These are phyloP conservation scores for Cladorrhinum sp. DNA, from an alignment of 2,329 filamentous ascomycete genomes.

Conservation along the genomic window DNA sequence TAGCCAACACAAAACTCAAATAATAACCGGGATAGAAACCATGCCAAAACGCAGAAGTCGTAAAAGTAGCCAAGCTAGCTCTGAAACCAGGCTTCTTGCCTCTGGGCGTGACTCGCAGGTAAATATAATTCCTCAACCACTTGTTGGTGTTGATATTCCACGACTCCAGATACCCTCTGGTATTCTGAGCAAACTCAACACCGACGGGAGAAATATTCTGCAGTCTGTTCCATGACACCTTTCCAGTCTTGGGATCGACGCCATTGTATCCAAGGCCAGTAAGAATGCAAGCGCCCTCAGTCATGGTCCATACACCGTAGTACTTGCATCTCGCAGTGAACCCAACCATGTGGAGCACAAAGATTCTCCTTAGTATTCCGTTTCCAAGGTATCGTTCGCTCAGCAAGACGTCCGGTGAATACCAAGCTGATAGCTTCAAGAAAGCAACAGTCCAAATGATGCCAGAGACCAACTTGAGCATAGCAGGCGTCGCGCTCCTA, in stretches of 20 bases:
- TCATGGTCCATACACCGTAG: conserved; percentile 92
- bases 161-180: conserved; percentile 81
- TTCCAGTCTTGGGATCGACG: conserved; percentile 78
- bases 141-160: conserved; percentile 99
- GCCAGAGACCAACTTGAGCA: conserved; percentile 70
- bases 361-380: conserved; percentile 69
- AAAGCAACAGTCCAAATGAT: conserved; percentile 78
- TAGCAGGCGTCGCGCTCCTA: conserved; percentile 80
- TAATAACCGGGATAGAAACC: conserved; percentile 98
- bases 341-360: conserved; percentile 78
- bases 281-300: conserved; percentile 91
- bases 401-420: conserved; percentile 61
- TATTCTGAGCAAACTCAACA: conserved; percentile 89
- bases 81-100: conserved; percentile 96
- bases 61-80: conserved; percentile 89
- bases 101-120: conserved; percentile 88
- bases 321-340: conserved; percentile 86
- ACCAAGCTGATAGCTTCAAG: conserved; percentile 67
- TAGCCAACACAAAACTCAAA: conserved; percentile 81
- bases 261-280: conserved; percentile 93
- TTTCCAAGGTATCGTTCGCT: conserved; percentile 65
- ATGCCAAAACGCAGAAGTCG: conserved; percentile 95
- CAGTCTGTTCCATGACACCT: conserved; percentile 84
- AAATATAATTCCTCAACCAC: conserved; percentile 95
- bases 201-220: conserved; percentile 84